Evolutionary conservation across 2,329 filamentous ascomycete genomes (phyloP), one percentile per base, ranked within the genome.

Genomic region (Xylaria sp.): DNA sequence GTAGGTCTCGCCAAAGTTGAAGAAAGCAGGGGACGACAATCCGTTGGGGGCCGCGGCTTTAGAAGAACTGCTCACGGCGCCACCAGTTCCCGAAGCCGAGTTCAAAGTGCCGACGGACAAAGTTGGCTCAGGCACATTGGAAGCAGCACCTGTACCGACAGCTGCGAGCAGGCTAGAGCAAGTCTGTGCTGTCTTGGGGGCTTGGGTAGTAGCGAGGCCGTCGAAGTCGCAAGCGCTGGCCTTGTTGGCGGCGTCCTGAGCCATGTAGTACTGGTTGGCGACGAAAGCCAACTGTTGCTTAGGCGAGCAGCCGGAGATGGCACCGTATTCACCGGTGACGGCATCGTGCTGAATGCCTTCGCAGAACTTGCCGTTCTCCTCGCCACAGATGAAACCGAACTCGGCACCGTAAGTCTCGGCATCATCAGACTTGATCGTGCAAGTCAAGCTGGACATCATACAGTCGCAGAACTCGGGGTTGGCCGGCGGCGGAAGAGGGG

Each of bases 401-500:
- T 94, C 82, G 13, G 81, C 76, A 54, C 82, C 83, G 69, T 85
- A 88, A 59, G 84, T 76, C 57, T 86, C 79, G 54, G 78, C 73
- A 64, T 81, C 77, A 23, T 76, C 75, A 52, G 80, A 75, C 51
- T 82, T 78, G 62, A 91, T 84, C 34, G 83, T 81, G 77, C 94
- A 99, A 60, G 79, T 77, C 59, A 96, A 78, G 50, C 85, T 85
- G 65, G 83, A 79, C 74, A 84, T 82, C 90, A 96, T 96, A 84
- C 94, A 99, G 59, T 80, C 75, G 82, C 94, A 99, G 52, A 96
- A 86, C 50, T 84, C 71, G 51, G 83, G 71, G 77, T 97, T 91
- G 64, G 92, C 92, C 9, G 83, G 84, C 8, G 92, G 93, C 34
- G 94, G 94, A 39, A 99, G 90, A 59, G 77, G 79, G 49, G 81